Percentiles rank a stretch among this genome's conserved stretches.
These are phyloP conservation scores for Rickenella mellea DNA, from an alignment of 768 basidiomycete genomes.

Conservation along the genomic window DNA sequence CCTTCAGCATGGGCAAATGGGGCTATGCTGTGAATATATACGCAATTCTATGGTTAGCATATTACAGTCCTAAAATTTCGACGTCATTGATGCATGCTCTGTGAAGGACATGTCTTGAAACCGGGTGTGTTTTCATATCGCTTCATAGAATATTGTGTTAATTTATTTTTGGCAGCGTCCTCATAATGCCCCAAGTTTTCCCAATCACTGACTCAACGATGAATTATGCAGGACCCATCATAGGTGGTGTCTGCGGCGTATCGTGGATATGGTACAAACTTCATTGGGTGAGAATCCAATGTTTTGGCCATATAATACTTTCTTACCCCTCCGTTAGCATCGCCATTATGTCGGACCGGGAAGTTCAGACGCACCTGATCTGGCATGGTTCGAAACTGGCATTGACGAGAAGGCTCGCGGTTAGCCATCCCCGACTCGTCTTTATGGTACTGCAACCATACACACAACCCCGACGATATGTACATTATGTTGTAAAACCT, in stretches of 20 bases:
- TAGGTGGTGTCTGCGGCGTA: constrained; percentile 8
- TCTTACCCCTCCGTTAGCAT: too few species aligned
- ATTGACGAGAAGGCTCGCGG: too few species aligned
- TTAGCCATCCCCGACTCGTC: too few species aligned
- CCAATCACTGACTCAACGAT: constrained; percentile 11
- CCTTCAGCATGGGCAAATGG: constrained; percentile 10
- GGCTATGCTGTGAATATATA: constrained; percentile 11
- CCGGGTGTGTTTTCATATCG: constrained; percentile 4
- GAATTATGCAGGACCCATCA: constrained; percentile 14
- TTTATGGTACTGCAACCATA: too few species aligned
- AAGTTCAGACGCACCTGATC: not conserved
- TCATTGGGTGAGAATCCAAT: constrained; percentile 11
- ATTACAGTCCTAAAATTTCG: not conserved
- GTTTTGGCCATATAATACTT: too few species aligned
- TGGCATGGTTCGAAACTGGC: too few species aligned
- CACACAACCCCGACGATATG: too few species aligned
- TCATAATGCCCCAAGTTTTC: constrained; percentile 14
- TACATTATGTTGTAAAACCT: too few species aligned
- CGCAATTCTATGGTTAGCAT: constrained; percentile 9
- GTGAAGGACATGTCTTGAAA: constrained; percentile 8
- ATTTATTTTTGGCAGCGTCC: constrained; percentile 3
- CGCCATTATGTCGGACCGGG: not conserved
- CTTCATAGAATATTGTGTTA: not conserved
- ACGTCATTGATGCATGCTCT: not conserved
- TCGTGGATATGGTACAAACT: constrained; percentile 13